Evolutionary conservation across 805 yeast species (phyloP).

Genomic region (Alloascoidea hylecoeti): DNA sequence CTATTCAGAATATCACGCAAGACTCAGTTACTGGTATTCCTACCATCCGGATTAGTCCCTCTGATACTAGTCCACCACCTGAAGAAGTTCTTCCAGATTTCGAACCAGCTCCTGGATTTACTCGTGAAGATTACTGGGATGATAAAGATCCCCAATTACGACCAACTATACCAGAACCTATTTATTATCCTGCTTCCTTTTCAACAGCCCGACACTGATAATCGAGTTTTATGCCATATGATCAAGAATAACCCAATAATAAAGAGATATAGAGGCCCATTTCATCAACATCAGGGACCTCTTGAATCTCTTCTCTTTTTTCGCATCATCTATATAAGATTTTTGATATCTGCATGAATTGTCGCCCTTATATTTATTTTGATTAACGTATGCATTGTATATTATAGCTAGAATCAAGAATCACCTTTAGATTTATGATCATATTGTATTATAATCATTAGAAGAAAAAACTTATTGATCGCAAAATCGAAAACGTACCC

Average conservation of each 20-base stretch:
- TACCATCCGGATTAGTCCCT: slow-evolving; percentile 7
- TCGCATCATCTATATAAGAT: slow-evolving; percentile 1
- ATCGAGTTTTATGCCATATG: neutral
- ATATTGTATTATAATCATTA: too few relatives aligned
- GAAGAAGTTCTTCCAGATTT: slow-evolving; percentile 26
- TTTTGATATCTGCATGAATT: too few relatives aligned
- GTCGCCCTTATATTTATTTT: too few relatives aligned
- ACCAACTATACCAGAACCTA: neutral
- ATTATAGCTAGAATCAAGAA: too few relatives aligned
- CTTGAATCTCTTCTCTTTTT: neutral
- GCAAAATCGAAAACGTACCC: too few relatives aligned
- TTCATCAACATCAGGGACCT: neutral
- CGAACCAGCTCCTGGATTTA: slow-evolving; percentile 29
- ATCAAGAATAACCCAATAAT: neutral
- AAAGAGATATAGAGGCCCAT: too few relatives aligned
- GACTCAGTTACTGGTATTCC: slow-evolving; percentile 1
- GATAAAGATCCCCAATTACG: slow-evolving; percentile 13
- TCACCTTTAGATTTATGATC: too few relatives aligned
- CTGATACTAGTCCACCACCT: slow-evolving; percentile 4
- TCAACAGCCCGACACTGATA: neutral
- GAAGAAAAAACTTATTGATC: too few relatives aligned
- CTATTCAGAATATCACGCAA: neutral
- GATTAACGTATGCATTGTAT: too few relatives aligned
- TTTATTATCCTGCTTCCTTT: neutral
- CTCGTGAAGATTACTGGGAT: slow-evolving; percentile 31